These are phyloP conservation scores for Aureobasidium melanogenum DNA, from an alignment of 2,329 filamentous ascomycete species.

Conservation along the genomic window DNA sequence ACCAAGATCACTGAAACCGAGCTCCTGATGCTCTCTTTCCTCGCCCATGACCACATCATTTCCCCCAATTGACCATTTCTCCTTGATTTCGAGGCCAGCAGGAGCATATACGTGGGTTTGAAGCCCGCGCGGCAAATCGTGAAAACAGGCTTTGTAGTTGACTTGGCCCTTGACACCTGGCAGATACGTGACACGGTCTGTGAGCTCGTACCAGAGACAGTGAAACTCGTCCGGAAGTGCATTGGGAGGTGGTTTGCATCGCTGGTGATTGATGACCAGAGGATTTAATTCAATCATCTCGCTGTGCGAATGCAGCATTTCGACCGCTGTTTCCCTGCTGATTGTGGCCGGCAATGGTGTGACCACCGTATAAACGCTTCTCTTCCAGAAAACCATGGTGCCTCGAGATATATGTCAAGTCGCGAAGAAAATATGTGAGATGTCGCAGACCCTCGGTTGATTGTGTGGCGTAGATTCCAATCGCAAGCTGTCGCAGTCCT, in stretches of 20 bases:
- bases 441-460: no score
- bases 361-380: slow-evolving; percentile 65
- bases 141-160: slow-evolving; percentile 71
- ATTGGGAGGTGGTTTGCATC: slow-evolving; percentile 57
- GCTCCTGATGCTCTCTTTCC: slow-evolving; percentile 61
- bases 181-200: slow-evolving; percentile 67
- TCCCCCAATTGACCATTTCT: slow-evolving; percentile 69
- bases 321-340: slow-evolving; percentile 59
- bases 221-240: slow-evolving; percentile 62
- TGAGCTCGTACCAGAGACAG: slow-evolving; percentile 70
- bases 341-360: slow-evolving; percentile 66
- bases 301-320: slow-evolving; percentile 66
- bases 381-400: slow-evolving; percentile 52
- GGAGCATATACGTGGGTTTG: slow-evolving; percentile 81
- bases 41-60: slow-evolving; percentile 40
- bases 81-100: slow-evolving; percentile 68
- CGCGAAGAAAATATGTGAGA: background rate
- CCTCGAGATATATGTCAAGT: background rate
- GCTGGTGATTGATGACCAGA: slow-evolving; percentile 62
- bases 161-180: slow-evolving; percentile 62
- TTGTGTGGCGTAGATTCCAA: no score
- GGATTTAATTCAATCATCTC: slow-evolving; percentile 87
- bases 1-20: slow-evolving; percentile 36
- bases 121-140: slow-evolving; percentile 62
- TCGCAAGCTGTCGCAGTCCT: background rate